Conservation (phyloP, 495 filamentous ascomycete species). For the Penicillium coprophilum region DNA sequence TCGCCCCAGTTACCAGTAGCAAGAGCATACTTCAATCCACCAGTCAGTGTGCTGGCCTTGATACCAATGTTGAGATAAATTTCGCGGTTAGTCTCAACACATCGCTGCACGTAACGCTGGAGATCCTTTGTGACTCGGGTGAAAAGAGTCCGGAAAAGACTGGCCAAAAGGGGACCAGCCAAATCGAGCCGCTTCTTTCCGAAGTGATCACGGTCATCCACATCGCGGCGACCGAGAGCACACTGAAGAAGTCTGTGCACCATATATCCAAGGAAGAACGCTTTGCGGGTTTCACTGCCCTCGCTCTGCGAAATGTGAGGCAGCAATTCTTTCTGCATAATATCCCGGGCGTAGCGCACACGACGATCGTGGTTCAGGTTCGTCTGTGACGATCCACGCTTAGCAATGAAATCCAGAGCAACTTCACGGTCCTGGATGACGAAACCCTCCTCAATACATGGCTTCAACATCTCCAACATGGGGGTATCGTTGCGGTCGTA, state of each 20-base stretch:
- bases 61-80: conserved; percentile 88
- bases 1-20: conserved; percentile 99
- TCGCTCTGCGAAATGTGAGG: conserved; percentile 95
- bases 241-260: conserved; percentile 91
- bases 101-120: conserved; percentile 82
- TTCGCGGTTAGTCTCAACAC: conserved; percentile 81
- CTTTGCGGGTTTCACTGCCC: conserved; percentile 95
- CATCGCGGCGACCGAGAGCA: conserved; percentile 83
- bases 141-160: conserved; percentile 86
- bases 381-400: conserved; percentile 70
- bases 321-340: conserved; percentile 94
- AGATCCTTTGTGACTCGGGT: conserved; percentile 86
- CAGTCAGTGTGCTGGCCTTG: conserved; percentile 86
- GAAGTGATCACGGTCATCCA: conserved; percentile 97
- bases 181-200: conserved; percentile 97
- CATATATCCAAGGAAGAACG: conserved; percentile 99
- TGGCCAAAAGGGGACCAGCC: conserved; percentile 89
- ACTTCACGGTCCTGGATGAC: conserved; percentile 94
- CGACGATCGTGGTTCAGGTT: conserved; percentile 80
- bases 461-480: conserved; percentile 96
- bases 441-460: conserved; percentile 93
- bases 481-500: conserved; percentile 92
- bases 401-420: conserved; percentile 94
- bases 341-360: conserved; percentile 84
- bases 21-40: conserved; percentile 92